A percentile compares a stretch with the other conserved stretches of the same genome.
These are phyloP conservation scores for Moesziomyces parantarcticus DNA, from an alignment of 1,284 basidiomycete genomes.

Conservation along the genomic window DNA sequence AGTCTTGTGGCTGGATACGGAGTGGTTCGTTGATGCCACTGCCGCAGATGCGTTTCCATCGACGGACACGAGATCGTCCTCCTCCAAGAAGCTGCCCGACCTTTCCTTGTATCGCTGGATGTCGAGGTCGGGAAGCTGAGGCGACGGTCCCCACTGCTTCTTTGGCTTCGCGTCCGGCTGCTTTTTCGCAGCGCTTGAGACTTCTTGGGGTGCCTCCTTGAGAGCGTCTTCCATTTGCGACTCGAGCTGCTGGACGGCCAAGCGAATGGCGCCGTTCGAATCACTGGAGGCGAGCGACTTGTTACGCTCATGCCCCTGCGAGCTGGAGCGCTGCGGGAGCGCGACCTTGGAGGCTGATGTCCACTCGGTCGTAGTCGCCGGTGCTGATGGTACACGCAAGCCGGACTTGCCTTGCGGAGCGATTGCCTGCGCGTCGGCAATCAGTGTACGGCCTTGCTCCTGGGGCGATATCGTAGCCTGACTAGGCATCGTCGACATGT, in stretches of 20 bases:
- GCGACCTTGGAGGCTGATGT: constrained; percentile 5
- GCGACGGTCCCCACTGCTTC: constrained; percentile 49
- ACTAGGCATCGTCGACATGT: background rate
- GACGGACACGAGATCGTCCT: constrained; percentile 23
- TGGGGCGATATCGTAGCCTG: background rate
- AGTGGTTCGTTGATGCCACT: background rate
- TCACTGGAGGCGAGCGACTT: constrained; percentile 32
- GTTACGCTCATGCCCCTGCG: constrained; percentile 29
- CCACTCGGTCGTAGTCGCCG: constrained; percentile 26
- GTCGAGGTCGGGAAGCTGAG: constrained; percentile 48
- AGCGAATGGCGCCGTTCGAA: constrained; percentile 29
- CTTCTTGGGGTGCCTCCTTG: constrained; percentile 33
- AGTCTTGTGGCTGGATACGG: constrained; percentile 3
- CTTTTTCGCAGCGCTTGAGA: constrained; percentile 26
- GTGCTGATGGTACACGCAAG: constrained; percentile 36
- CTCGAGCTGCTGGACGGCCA: constrained; percentile 50
- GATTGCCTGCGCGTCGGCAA: constrained; percentile 13
- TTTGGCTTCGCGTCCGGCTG: constrained; percentile 8
- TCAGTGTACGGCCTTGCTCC: background rate
- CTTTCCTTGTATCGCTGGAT: constrained; percentile 36
- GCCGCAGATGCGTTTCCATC: background rate
- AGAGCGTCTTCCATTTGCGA: constrained; percentile 55
- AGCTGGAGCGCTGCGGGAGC: constrained; percentile 44
- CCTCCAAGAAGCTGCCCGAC: constrained; percentile 53
- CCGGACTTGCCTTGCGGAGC: constrained; percentile 10